Evolutionary conservation across 2,329 filamentous ascomycete species (phyloP).

Genomic region (Zasmidium angulare): DNA sequence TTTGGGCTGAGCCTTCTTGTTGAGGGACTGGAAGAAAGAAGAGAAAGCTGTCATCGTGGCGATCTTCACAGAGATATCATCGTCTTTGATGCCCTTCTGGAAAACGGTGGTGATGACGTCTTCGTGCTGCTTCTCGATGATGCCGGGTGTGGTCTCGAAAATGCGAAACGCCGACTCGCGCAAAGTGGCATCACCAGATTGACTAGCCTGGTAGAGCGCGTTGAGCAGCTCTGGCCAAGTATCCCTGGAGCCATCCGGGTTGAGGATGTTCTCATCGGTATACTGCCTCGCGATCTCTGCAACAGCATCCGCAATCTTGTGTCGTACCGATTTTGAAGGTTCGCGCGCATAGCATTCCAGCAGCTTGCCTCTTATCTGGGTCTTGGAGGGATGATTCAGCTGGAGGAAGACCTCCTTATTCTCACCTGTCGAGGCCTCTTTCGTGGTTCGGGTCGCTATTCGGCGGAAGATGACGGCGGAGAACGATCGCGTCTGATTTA

Average conservation of each 20-base stretch:
- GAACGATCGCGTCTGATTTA: conserved; percentile 75
- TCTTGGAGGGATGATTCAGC: conserved; percentile 69
- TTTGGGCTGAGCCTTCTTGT: conserved; percentile 83
- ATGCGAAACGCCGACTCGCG: conserved; percentile 93
- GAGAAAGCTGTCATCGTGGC: conserved; percentile 96
- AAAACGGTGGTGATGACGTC: conserved; percentile 87
- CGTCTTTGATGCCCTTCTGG: conserved; percentile 87
- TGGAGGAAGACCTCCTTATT: conserved; percentile 83
- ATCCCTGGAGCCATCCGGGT: conserved; percentile 42
- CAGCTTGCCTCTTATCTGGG: conserved; percentile 79
- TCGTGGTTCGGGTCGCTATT: conserved; percentile 85
- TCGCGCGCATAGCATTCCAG: conserved; percentile 75
- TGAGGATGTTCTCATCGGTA: conserved; percentile 63
- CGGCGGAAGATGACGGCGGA: conserved; percentile 91
- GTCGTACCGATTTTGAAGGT: conserved; percentile 71
- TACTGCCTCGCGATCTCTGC: conserved; percentile 95
- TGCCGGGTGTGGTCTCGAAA: conserved; percentile 89
- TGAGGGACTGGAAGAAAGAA: conserved; percentile 88
- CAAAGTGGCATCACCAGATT: conserved; percentile 77
- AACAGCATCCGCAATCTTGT: conserved; percentile 97
- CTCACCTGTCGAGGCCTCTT: conserved; percentile 66
- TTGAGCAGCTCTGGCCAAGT: conserved; percentile 87
- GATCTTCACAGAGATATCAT: conserved; percentile 80
- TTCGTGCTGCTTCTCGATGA: conserved; percentile 95
- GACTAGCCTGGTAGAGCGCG: conserved; percentile 85